phyloP scores from a whole-genome alignment of 2,329 filamentous ascomycete genomes.

The Cadophora sp. region DNA sequence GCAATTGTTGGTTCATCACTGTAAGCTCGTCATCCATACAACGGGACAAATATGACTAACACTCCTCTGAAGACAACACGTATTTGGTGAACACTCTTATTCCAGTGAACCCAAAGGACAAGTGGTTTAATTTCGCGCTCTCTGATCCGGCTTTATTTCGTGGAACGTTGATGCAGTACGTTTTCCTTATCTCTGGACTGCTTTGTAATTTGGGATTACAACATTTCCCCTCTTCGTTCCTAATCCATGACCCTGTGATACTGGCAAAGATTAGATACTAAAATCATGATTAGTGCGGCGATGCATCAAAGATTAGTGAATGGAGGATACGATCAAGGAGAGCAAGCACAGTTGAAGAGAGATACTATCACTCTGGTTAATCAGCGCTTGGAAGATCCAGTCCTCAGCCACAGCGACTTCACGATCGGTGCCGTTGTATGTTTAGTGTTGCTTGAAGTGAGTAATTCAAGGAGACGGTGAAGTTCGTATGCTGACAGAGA shows the following conservation, averaged over 20 bases:
- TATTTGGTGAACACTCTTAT: slow-evolving; percentile 2
- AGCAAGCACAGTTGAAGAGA: background rate
- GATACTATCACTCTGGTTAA: slow-evolving; percentile 4
- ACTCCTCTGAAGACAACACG: background rate
- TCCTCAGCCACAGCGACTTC: background rate
- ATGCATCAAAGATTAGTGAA: slow-evolving; percentile 9
- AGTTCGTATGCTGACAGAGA: background rate
- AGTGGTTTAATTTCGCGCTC: slow-evolving; percentile 13
- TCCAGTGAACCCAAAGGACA: slow-evolving; percentile 7
- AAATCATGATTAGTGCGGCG: background rate
- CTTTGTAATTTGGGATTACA: too few species aligned
- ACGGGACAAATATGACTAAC: background rate
- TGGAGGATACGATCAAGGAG: slow-evolving; percentile 3
- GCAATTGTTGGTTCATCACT: slow-evolving; percentile 10
- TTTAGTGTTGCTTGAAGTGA: slow-evolving; percentile 1
- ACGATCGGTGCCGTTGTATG: slow-evolving; percentile 9
- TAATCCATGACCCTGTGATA: too few species aligned
- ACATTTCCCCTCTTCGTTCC: too few species aligned
- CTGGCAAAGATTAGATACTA: too few species aligned
- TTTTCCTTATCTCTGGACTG: too few species aligned
- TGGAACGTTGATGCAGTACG: slow-evolving; percentile 4
- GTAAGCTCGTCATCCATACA: background rate
- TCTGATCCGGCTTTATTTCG: background rate
- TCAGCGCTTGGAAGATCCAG: slow-evolving; percentile 3
- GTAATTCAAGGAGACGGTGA: background rate